phyloP scores from a whole-genome alignment of 2,329 filamentous ascomycete genomes.

The Colletotrichum siamense region DNA sequence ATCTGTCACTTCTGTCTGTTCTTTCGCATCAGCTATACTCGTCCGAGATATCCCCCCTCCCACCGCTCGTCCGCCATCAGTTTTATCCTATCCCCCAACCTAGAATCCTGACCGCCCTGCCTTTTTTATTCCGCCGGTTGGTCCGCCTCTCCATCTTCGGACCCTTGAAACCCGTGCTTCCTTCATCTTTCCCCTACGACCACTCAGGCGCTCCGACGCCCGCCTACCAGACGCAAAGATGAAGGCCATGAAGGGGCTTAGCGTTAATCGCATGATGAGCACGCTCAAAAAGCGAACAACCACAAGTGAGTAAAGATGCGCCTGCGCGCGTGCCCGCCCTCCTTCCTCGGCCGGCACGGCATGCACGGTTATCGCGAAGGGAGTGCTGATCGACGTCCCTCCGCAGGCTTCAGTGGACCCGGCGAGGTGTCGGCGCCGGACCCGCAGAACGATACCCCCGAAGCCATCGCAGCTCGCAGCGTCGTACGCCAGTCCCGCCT shows the following conservation, averaged over 20 bases:
- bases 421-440: slow-evolving; percentile 24
- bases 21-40: background rate
- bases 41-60: background rate
- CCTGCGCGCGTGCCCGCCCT: background rate
- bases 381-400: slow-evolving; percentile 15
- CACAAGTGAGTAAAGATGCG: slow-evolving; percentile 8
- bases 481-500: slow-evolving; percentile 59
- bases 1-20: background rate
- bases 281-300: slow-evolving; percentile 55
- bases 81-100: background rate
- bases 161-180: background rate
- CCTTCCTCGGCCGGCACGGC: background rate
- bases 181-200: background rate
- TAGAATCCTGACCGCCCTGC: background rate
- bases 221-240: slow-evolving; percentile 28
- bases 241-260: slow-evolving; percentile 58
- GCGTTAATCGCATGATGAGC: slow-evolving; percentile 62
- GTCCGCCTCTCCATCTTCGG: background rate
- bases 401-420: slow-evolving; percentile 22
- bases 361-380: background rate
- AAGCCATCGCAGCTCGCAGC: slow-evolving; percentile 68
- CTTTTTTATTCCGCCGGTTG: background rate
- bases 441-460: slow-evolving; percentile 62
- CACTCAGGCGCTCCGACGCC: background rate
- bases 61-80: background rate